Conservation (phyloP, 257 asterid genomes). For the Fraxinus quadrangulata region DNA sequence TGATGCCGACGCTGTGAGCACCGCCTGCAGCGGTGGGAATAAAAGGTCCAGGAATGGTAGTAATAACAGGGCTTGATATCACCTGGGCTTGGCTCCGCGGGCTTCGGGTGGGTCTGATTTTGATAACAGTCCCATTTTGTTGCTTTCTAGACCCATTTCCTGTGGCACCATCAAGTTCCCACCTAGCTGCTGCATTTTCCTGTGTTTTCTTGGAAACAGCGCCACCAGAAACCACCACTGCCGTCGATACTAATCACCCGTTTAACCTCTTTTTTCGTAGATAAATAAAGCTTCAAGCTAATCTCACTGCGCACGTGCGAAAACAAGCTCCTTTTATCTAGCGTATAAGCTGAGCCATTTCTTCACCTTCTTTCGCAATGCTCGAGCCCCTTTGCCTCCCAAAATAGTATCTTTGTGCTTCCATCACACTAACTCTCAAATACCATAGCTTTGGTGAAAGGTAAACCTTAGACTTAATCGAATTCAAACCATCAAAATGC, state of each 20-base stretch:
- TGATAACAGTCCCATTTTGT: constrained; percentile 27
- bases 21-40: constrained; percentile 41
- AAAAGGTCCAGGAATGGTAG: constrained; percentile 47
- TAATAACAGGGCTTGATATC: constrained; percentile 70
- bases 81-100: constrained; percentile 50
- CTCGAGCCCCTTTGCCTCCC: constrained; percentile 1
- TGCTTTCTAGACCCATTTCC: constrained; percentile 29
- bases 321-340: constrained; percentile 21
- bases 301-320: constrained; percentile 26
- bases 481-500: too few relatives aligned
- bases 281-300: constrained; percentile 26
- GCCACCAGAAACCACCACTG: constrained; percentile 10
- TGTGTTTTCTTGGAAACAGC: constrained; percentile 48
- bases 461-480: too few relatives aligned
- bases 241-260: constrained; percentile 39
- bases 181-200: constrained; percentile 54
- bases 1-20: constrained; percentile 13
- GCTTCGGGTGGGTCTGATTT: constrained; percentile 51
- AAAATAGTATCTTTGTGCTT: too few relatives aligned
- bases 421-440: too few relatives aligned
- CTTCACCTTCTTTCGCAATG: constrained; percentile 24
- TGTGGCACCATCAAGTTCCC: constrained; percentile 50
- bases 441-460: too few relatives aligned
- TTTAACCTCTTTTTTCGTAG: constrained; percentile 63
- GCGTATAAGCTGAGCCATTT: constrained; percentile 16